Percentiles rank a stretch among this genome's conserved stretches.
Conservation (phyloP, 352 stramenopile species). For the Globisporangium lucens region DNA sequence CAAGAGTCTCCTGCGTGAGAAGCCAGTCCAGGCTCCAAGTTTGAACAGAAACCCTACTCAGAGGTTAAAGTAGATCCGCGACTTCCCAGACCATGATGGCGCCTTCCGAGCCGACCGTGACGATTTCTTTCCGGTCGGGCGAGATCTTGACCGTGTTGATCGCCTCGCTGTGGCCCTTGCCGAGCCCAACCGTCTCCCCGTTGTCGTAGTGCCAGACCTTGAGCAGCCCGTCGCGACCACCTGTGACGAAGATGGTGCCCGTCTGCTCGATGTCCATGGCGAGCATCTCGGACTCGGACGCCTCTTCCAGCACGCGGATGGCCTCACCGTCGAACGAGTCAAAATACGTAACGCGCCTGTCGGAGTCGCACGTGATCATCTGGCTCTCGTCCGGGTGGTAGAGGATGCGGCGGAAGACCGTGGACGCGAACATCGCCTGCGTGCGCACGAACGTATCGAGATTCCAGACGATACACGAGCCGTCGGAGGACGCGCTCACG, state of each 20-base stretch:
- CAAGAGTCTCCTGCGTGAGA: neutral
- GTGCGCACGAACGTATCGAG: conserved; percentile 90
- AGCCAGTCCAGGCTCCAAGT: neutral
- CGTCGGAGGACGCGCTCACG: conserved; percentile 75
- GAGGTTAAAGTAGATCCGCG: conserved; percentile 31
- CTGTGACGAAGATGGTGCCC: conserved; percentile 91
- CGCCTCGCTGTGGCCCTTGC: conserved; percentile 91
- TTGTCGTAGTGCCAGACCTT: conserved; percentile 98
- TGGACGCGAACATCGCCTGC: conserved; percentile 95
- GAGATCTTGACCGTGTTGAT: conserved; percentile 93
- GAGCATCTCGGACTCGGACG: conserved; percentile 87
- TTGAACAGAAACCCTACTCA: neutral
- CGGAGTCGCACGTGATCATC: conserved; percentile 93
- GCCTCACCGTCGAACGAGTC: conserved; percentile 93
- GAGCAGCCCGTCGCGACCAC: conserved; percentile 87
- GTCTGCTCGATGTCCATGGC: conserved; percentile 91
- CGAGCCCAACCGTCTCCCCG: conserved; percentile 83
- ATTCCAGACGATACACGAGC: conserved; percentile 97
- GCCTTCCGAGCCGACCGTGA: conserved; percentile 93
- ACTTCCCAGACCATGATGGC: conserved; percentile 97
- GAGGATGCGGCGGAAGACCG: conserved; percentile 91
- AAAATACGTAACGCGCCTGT: conserved; percentile 96
- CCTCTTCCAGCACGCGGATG: conserved; percentile 94
- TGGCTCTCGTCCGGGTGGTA: conserved; percentile 97
- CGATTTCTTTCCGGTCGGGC: conserved; percentile 90